Base-by-base conservation (phyloP, 192 early-diverging fungal genomes). In the Thoreauomyces humboldtii region DNA sequence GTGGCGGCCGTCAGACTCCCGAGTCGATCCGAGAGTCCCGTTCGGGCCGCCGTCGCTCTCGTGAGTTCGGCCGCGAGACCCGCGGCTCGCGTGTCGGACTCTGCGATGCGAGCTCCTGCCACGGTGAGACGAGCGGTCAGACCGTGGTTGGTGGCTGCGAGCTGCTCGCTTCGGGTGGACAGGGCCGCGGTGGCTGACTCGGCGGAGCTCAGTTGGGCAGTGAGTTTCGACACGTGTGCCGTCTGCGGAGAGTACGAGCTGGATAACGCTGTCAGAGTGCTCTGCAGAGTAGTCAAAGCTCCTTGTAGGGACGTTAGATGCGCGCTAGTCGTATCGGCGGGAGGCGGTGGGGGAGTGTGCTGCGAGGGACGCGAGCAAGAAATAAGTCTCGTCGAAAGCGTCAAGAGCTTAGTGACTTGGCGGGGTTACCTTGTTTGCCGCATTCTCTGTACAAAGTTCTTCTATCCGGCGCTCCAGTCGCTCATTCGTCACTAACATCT, bases 311-410 rank as follows among this genome's bases (percentile, higher is more conserved):
- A 7, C 12, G 12, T 15, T 32, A 57, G 31, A 19, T 15, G 15
- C 19, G 19, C 35, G 7, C n/a, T 57, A 7, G 35, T 34, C 4
- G 29, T 14, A n/a, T 57, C 55, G 7, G 34, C n/a, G n/a, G 55
- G 55, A 14, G 31, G 34, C 38, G 55, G 55, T 19, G 34, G 34
- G 34, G 55, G 34, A 7, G 55, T n/a, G 33, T 57, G 55, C 55
- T 57, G 55, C 9, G 22, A 37, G 27, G n/a, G n/a, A n/a, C n/a
- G n/a, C n/a, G n/a, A n/a, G n/a, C n/a, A n/a, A n/a, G n/a, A n/a
- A n/a, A n/a, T n/a, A n/a, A n/a, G n/a, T n/a, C n/a, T n/a, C n/a
- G n/a, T n/a, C n/a, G n/a, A n/a, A n/a, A n/a, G n/a, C n/a, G n/a
- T n/a, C n/a, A n/a, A n/a, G n/a, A n/a, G n/a, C n/a, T n/a, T n/a